Evolutionary conservation across 345 rosid genomes (phyloP).

Genomic region (Eucalyptus albens): DNA sequence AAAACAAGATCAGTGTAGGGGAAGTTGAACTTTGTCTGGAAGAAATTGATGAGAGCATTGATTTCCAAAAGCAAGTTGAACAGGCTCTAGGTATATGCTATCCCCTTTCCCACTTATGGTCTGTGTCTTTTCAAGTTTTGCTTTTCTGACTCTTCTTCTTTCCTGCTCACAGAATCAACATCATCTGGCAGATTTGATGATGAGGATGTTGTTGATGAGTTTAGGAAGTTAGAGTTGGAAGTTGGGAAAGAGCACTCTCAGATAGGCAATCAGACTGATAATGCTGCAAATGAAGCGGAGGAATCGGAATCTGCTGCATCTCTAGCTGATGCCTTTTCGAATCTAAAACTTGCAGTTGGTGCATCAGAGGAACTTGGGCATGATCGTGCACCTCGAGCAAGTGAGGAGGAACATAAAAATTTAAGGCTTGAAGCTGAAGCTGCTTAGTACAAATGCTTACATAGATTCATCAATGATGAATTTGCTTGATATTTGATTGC

Average conservation of each 20-base stretch:
- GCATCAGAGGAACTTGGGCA: neutral
- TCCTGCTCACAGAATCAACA: conserved; percentile 30
- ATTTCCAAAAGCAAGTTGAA: conserved; percentile 65
- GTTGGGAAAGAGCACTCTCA: conserved; percentile 22
- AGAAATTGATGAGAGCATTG: conserved; percentile 60
- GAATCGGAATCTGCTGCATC: conserved; percentile 23
- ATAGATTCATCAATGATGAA: neutral
- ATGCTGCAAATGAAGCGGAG: neutral
- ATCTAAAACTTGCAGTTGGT: conserved; percentile 38
- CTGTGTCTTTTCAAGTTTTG: neutral
- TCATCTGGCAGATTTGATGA: conserved; percentile 36
- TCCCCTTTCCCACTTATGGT: neutral
- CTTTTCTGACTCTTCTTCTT: neutral
- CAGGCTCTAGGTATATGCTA: conserved; percentile 40
- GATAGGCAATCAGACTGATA: neutral
- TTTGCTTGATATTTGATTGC: neutral
- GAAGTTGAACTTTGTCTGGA: conserved; percentile 70
- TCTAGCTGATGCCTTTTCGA: conserved; percentile 37
- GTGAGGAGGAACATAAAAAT: neutral
- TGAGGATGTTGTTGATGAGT: conserved; percentile 68
- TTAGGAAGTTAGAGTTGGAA: conserved; percentile 54
- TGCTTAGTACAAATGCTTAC: neutral
- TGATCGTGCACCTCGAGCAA: neutral
- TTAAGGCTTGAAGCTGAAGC: neutral
- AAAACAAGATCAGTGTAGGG: conserved; percentile 52